Percentiles rank a stretch among this genome's conserved stretches.
Conservation (phyloP, 2,329 filamentous ascomycete genomes). For the Aspergillus fumigatiaffinis region DNA sequence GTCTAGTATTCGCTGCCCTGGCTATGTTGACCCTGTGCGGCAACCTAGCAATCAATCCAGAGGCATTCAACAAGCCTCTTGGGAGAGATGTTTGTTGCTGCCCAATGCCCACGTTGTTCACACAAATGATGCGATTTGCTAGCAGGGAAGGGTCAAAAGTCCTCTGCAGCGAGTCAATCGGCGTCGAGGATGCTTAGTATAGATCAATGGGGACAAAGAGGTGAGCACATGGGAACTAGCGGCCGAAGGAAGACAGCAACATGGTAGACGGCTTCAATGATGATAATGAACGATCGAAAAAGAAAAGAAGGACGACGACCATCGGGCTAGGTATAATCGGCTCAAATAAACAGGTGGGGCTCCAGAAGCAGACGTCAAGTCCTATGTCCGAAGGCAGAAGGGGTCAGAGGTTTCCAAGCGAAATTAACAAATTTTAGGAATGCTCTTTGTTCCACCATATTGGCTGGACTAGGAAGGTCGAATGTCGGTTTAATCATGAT, state of each 20-base stretch:
- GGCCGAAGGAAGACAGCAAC: constrained; percentile 9
- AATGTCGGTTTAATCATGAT: not conserved
- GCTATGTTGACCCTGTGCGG: constrained; percentile 16
- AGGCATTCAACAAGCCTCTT: constrained; percentile 14
- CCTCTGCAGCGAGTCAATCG: not conserved
- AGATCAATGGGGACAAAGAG: constrained; percentile 8
- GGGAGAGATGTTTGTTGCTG: constrained; percentile 17
- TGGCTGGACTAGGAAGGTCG: not conserved
- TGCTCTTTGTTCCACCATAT: not conserved
- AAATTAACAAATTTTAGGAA: not conserved
- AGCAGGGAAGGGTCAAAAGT: constrained; percentile 9
- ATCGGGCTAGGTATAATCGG: constrained; percentile 23
- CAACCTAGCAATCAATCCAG: constrained; percentile 15
- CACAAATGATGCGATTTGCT: constrained; percentile 8
- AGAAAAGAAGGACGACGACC: constrained; percentile 14
- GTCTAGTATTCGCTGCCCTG: constrained; percentile 22
- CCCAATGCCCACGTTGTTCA: constrained; percentile 21
- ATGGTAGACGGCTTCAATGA: constrained; percentile 4
- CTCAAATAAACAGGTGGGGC: constrained; percentile 32
- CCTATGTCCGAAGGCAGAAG: constrained; percentile 5
- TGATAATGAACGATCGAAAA: not conserved
- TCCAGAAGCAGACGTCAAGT: constrained; percentile 14
- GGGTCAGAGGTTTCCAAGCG: not conserved
- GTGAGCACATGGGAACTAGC: constrained; percentile 9
- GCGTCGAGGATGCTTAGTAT: constrained; percentile 7